phyloP scores from a whole-genome alignment of 2,329 filamentous ascomycete genomes.

The Coniochaeta prunicola region DNA sequence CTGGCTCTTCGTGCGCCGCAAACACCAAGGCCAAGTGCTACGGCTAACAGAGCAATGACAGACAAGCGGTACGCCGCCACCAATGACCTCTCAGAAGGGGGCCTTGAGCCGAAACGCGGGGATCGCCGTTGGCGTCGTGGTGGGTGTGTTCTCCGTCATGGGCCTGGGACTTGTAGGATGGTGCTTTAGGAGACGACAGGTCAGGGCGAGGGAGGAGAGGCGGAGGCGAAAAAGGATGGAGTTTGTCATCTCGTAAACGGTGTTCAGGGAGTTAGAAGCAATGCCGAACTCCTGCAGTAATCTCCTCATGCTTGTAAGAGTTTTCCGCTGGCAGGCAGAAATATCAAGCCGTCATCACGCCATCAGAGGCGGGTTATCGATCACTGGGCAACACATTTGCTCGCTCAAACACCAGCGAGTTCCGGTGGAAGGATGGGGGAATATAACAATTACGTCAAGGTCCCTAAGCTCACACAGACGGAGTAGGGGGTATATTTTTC shows the following conservation, averaged over 20 bases:
- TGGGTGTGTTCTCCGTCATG: slow-evolving; percentile 14
- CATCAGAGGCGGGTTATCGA: neutral
- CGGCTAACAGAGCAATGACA: neutral
- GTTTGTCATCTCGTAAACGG: slow-evolving; percentile 15
- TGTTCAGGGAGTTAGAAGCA: neutral
- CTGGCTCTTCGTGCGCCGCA: neutral
- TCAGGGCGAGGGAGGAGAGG: slow-evolving; percentile 12
- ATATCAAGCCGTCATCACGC: neutral
- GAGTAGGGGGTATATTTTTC: neutral
- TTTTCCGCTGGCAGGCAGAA: neutral
- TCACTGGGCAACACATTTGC: neutral
- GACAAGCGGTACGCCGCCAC: neutral
- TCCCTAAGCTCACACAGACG: neutral
- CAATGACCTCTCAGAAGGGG: neutral
- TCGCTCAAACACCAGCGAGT: neutral
- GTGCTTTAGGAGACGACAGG: slow-evolving; percentile 12
- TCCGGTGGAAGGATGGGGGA: neutral
- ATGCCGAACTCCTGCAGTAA: neutral
- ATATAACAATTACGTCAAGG: neutral
- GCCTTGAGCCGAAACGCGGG: neutral
- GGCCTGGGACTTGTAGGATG: slow-evolving; percentile 11
- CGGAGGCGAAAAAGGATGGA: slow-evolving; percentile 12
- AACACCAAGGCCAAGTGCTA: neutral
- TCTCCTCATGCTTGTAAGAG: neutral
- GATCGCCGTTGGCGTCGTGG: slow-evolving; percentile 16